Evolutionary conservation across 2,329 filamentous ascomycete species (phyloP), one percentile per base, ranked within the genome.

Genomic region (Podosphaera xanthii): DNA sequence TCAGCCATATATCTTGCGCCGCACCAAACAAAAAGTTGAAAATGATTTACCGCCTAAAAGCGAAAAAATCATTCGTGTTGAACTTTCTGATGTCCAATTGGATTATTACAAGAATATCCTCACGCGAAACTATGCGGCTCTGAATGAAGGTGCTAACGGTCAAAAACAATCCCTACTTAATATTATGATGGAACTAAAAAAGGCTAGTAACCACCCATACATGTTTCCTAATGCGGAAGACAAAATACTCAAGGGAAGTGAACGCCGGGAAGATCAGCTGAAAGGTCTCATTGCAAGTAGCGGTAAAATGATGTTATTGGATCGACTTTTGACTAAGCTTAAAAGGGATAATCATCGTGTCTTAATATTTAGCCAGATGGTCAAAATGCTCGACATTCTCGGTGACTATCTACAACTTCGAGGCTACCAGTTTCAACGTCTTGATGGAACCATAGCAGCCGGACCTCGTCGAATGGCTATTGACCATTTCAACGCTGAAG

Each of bases 101-200:
- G 91, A 98, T 63, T 97, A 96, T 71, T 98, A 98, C 76, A 97
- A 97, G 73, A 97, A 97, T 68, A 97, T 98, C 61, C 76, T 98
- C 33, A 97, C 92, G 0, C 84, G 91, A 67, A 98, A 98, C 69
- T 98, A 98, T 67, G 83, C 89, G 36, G 92, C 91, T 2, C 77
- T 98, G 38, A 95, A 94, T 66, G 87, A 95, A 67, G 91, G 89
- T 53, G 83, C 84, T 52, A 87, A 82, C 61, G 92, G 91, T 4
- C 87, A 94, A 70, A 97, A 95, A 71, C 91, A 94, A 64, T 97
- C 91, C 0, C 74, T 98, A 12, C 75, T 98, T 63, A 98, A 98
- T 71, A 92, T 98, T 70, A 96, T 98, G 81, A 98, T 98, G 92
- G 92, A 98, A 71, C 72, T 98, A 67, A 98, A 98, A 75, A 98